Evolutionary conservation across 306 rosid genomes (phyloP).

Genomic region (Ormosia semicastrata): DNA sequence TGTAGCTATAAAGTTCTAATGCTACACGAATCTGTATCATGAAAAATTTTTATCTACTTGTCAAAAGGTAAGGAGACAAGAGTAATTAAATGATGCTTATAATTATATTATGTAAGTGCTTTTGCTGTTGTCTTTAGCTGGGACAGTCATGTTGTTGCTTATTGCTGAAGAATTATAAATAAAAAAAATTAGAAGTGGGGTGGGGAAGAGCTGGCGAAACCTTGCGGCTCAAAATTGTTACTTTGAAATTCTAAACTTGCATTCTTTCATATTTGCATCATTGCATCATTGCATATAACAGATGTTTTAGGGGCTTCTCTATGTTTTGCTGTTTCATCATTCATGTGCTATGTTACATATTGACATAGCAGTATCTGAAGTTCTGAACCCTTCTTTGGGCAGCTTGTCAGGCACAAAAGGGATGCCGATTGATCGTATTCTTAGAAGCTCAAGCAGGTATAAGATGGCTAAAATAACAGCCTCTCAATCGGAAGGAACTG

Average conservation of each 20-base stretch:
- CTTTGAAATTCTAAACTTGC: not conserved
- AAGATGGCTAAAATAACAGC: constrained; percentile 65
- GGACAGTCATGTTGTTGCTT: not conserved
- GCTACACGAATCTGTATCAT: not conserved
- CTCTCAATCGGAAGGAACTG: constrained; percentile 53
- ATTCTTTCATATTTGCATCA: not conserved
- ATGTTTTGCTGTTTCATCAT: constrained; percentile 12
- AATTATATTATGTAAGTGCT: not conserved
- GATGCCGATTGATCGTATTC: constrained; percentile 39
- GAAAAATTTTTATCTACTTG: not conserved
- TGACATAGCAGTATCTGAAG: not conserved
- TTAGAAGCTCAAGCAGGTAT: constrained; percentile 67
- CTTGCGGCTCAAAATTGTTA: not conserved
- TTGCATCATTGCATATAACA: not conserved
- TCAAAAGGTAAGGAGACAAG: not conserved
- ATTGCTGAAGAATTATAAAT: not conserved
- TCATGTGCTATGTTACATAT: not conserved
- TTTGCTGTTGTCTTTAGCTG: not conserved
- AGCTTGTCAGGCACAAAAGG: constrained; percentile 47
- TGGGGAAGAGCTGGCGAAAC: not conserved
- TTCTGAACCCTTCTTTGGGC: constrained; percentile 31
- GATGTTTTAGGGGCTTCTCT: not conserved
- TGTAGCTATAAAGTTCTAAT: not conserved
- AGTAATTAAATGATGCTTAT: not conserved
- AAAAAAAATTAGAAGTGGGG: not conserved